These are phyloP conservation scores for Phialemoniopsis sp. DNA, from an alignment of 2,329 filamentous ascomycete genomes.

Conservation along the genomic window DNA sequence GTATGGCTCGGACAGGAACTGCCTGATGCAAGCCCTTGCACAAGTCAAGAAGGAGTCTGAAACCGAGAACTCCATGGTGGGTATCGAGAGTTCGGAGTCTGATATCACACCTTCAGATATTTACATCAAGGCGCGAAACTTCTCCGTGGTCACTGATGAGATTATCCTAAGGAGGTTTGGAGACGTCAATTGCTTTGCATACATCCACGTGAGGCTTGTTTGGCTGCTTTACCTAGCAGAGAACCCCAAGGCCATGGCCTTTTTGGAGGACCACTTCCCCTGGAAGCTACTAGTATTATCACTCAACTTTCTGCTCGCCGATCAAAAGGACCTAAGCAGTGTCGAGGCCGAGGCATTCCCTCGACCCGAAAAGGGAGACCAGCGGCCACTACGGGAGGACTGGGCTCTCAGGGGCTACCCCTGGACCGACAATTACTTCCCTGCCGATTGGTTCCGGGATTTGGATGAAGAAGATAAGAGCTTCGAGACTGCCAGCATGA, in stretches of 20 bases:
- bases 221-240: slow-evolving; percentile 48
- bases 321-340: slow-evolving; percentile 18
- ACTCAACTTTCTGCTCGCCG: slow-evolving; percentile 29
- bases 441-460: slow-evolving; percentile 52
- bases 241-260: slow-evolving; percentile 33
- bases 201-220: slow-evolving; percentile 57
- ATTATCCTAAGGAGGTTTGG: slow-evolving; percentile 46
- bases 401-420: slow-evolving; percentile 61
- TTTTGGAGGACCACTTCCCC: slow-evolving; percentile 34
- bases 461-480: slow-evolving; percentile 66
- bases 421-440: slow-evolving; percentile 57
- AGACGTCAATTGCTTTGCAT: slow-evolving; percentile 57
- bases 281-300: slow-evolving; percentile 31
- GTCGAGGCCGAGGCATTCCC: slow-evolving; percentile 44
- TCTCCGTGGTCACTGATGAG: slow-evolving; percentile 38
- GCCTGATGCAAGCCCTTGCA: slow-evolving; percentile 34
- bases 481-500: slow-evolving; percentile 58
- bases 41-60: slow-evolving; percentile 9
- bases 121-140: slow-evolving; percentile 28
- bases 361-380: slow-evolving; percentile 32
- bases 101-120: slow-evolving; percentile 10
- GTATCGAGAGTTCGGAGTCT: not conserved
- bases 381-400: slow-evolving; percentile 63
- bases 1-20: slow-evolving; percentile 46
- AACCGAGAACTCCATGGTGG: not conserved